Conservation (phyloP, 257 asterid species). For the Solanum etuberosum region DNA sequence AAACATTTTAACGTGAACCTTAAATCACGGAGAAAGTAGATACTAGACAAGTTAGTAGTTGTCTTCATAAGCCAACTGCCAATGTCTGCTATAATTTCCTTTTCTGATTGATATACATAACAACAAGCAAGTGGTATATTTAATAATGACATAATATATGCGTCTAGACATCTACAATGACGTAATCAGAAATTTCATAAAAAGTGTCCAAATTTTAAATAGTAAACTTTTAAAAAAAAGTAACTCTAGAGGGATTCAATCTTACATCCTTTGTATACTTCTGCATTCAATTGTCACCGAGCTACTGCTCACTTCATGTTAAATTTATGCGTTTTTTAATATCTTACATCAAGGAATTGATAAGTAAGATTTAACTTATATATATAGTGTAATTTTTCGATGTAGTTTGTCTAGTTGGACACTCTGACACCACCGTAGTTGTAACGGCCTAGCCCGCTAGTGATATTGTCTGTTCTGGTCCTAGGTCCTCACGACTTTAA, state of each 20-base stretch:
- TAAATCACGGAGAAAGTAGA: not conserved
- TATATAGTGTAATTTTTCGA: too few relatives aligned
- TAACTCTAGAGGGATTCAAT: not conserved
- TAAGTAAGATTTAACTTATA: too few relatives aligned
- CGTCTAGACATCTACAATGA: too few relatives aligned
- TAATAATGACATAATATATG: not conserved
- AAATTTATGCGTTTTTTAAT: too few relatives aligned
- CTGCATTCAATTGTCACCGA: not conserved
- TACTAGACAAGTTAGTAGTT: not conserved
- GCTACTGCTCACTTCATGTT: not conserved
- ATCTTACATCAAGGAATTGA: not conserved
- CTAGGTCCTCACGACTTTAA: fast-evolving
- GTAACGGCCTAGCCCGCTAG: not conserved
- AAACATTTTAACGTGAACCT: not conserved
- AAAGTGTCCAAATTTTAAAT: too few relatives aligned
- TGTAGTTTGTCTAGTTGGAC: too few relatives aligned
- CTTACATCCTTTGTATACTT: not conserved
- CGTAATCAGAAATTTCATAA: too few relatives aligned
- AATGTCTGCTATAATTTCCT: not conserved
- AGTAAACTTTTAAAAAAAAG: too few relatives aligned
- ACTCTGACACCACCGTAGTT: too few relatives aligned
- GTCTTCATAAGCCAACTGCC: not conserved
- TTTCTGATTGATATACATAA: not conserved
- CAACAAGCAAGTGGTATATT: not conserved
- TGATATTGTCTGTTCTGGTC: too few relatives aligned